Evolutionary conservation across 1,139 yeast species (phyloP).

Genomic region (Nadsonia starkeyi-henricii): DNA sequence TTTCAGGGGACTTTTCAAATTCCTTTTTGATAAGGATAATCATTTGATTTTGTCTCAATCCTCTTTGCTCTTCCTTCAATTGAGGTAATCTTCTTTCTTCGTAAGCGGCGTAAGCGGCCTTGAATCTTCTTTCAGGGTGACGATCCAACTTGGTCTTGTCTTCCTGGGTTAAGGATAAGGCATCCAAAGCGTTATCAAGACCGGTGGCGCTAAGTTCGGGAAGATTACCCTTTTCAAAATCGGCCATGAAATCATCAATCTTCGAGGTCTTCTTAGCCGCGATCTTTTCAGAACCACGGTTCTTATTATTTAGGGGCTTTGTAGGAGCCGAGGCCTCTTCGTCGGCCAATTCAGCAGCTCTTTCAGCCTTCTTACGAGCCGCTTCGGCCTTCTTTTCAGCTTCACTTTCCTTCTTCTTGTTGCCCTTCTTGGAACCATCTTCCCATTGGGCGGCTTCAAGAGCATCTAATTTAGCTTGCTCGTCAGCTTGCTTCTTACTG

Average conservation of each 20-base stretch:
- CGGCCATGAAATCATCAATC: constrained; percentile 34
- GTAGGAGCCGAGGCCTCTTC: constrained; percentile 53
- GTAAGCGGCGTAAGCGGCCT: constrained; percentile 62
- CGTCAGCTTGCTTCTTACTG: constrained; percentile 44
- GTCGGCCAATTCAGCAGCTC: constrained; percentile 35
- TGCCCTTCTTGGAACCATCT: constrained; percentile 56
- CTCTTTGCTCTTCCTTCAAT: constrained; percentile 62
- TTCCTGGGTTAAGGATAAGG: constrained; percentile 38
- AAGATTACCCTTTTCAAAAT: constrained; percentile 9
- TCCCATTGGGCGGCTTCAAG: constrained; percentile 58
- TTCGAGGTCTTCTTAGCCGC: constrained; percentile 51
- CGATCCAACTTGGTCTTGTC: constrained; percentile 43
- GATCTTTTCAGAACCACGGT: constrained; percentile 60
- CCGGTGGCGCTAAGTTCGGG: constrained; percentile 57
- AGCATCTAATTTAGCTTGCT: constrained; percentile 33
- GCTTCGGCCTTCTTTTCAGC: constrained; percentile 28
- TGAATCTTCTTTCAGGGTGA: constrained; percentile 81
- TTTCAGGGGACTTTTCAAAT: constrained; percentile 66
- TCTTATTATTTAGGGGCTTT: constrained; percentile 39
- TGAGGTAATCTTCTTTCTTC: constrained; percentile 66
- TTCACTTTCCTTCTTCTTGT: constrained; percentile 49
- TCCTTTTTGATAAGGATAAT: constrained; percentile 66
- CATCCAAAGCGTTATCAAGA: constrained; percentile 66
- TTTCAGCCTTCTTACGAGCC: constrained; percentile 28
- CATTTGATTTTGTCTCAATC: constrained; percentile 64